phyloP scores from a whole-genome alignment of 805 yeast species.

The Lachancea kluyveri region DNA sequence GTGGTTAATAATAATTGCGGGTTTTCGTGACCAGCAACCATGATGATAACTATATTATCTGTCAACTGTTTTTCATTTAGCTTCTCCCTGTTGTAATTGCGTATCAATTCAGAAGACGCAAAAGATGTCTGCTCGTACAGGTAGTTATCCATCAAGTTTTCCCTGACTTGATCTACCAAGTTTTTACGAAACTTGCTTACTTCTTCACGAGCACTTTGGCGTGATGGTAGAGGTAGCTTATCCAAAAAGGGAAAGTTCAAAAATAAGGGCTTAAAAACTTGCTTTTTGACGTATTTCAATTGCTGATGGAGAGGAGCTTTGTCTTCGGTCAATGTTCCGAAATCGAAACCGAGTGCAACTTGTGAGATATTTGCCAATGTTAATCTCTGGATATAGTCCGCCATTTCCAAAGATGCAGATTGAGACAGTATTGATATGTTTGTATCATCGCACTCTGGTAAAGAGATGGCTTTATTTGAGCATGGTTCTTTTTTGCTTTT shows the following conservation, averaged over 20 bases:
- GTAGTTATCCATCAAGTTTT: slow-evolving; percentile 25
- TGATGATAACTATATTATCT: slow-evolving; percentile 48
- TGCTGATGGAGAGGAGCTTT: slow-evolving; percentile 30
- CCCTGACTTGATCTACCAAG: slow-evolving; percentile 32
- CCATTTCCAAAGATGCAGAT: too few relatives aligned
- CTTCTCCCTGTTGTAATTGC: slow-evolving; percentile 33
- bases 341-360: slow-evolving; percentile 44
- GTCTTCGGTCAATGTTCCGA: slow-evolving; percentile 32
- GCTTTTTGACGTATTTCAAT: slow-evolving; percentile 40
- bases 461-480: neutral
- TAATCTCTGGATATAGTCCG: slow-evolving; percentile 41
- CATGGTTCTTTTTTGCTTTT: neutral
- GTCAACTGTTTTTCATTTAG: slow-evolving; percentile 42
- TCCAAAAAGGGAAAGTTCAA: slow-evolving; percentile 53
- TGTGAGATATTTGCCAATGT: slow-evolving; percentile 45
- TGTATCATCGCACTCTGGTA: too few relatives aligned
- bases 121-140: slow-evolving; percentile 30
- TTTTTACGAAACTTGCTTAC: slow-evolving; percentile 37
- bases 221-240: slow-evolving; percentile 40
- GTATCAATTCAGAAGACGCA: slow-evolving; percentile 38
- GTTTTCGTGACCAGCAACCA: slow-evolving; percentile 62
- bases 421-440: too few relatives aligned
- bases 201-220: slow-evolving; percentile 38
- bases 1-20: slow-evolving; percentile 49
- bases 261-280: slow-evolving; percentile 49